A percentile compares a stretch with the other conserved stretches of the same genome.
phyloP scores from a whole-genome alignment of 805 yeast genomes.

The Lipomyces orientalis region DNA sequence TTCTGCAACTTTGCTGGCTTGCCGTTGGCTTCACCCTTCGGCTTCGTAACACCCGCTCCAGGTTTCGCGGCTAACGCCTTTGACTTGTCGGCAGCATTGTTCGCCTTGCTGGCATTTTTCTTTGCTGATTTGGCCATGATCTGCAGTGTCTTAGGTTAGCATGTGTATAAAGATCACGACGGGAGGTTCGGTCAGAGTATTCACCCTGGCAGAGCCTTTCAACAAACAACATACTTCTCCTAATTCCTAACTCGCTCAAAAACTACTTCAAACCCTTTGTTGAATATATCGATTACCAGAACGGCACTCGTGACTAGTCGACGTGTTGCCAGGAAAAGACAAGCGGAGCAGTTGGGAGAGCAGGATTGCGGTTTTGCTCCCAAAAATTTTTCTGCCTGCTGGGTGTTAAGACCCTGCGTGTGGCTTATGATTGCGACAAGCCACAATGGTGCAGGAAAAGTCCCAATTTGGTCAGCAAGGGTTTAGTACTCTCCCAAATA shows the following conservation, averaged over 20 bases:
- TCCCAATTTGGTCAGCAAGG: too few relatives aligned
- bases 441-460: not conserved
- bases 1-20: conserved; percentile 35
- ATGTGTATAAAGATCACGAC: not conserved
- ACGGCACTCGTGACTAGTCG: not conserved
- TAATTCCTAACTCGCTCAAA: not conserved
- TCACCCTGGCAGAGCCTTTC: not conserved
- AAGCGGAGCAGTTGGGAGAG: not conserved
- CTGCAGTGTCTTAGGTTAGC: not conserved
- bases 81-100: conserved; percentile 16
- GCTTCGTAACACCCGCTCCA: conserved; percentile 37
- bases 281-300: not conserved
- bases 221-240: not conserved
- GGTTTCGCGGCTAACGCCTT: conserved; percentile 32
- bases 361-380: not conserved
- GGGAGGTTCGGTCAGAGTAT: not conserved
- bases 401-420: not conserved
- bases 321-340: not conserved
- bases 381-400: not conserved
- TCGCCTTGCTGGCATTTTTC: conserved; percentile 4
- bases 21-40: conserved; percentile 35
- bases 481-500: too few relatives aligned
- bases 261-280: not conserved
- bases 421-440: not conserved
- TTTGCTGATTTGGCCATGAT: conserved; percentile 29